Percentiles rank a stretch among this genome's conserved stretches.
These are phyloP conservation scores for Fusarium dlaminii DNA, from an alignment of 2,329 filamentous ascomycete genomes.

Conservation along the genomic window DNA sequence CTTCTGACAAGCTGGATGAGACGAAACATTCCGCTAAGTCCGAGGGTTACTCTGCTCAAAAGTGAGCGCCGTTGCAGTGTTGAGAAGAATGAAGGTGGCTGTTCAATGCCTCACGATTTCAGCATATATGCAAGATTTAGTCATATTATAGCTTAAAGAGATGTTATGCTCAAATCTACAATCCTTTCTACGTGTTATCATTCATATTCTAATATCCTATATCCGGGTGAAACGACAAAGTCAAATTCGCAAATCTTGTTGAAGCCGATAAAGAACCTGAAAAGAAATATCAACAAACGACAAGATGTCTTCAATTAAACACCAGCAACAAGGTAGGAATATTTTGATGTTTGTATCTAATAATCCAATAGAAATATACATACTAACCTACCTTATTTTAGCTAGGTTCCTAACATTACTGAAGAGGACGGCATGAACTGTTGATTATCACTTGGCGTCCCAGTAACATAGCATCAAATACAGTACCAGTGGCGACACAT, in stretches of 20 bases:
- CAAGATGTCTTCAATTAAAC: background rate
- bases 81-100: background rate
- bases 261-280: background rate
- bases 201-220: background rate
- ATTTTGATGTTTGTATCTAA: too few species aligned
- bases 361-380: too few species aligned
- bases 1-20: background rate
- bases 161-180: background rate
- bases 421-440: background rate
- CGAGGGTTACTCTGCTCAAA: background rate
- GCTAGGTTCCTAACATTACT: background rate
- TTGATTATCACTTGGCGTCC: background rate
- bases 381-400: background rate
- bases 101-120: background rate
- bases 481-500: background rate
- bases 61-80: background rate
- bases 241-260: background rate
- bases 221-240: background rate
- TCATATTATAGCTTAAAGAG: background rate
- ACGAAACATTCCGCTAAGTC: background rate
- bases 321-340: background rate
- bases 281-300: background rate
- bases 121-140: background rate
- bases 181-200: background rate
- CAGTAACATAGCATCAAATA: background rate